These are phyloP conservation scores for Candida piceae DNA, from an alignment of 805 yeast genomes.

Conservation along the genomic window DNA sequence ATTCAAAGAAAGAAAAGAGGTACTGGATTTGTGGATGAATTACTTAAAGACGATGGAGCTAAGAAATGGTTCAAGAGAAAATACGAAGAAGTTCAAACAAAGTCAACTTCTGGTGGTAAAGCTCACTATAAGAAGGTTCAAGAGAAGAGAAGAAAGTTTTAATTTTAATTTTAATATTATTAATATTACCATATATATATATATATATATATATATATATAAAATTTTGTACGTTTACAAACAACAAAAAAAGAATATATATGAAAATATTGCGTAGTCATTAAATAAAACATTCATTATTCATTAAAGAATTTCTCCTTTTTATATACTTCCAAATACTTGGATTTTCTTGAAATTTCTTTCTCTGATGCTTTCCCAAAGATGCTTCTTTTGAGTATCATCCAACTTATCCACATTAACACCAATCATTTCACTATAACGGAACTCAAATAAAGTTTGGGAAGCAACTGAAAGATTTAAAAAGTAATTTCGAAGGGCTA, in stretches of 20 bases:
- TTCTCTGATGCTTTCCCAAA: slow-evolving; percentile 48
- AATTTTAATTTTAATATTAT: slow-evolving; percentile 1
- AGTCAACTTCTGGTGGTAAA: slow-evolving; percentile 59
- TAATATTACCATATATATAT: too few species aligned
- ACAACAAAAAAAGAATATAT: too few species aligned
- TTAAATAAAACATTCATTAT: too few species aligned
- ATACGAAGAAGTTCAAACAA: slow-evolving; percentile 71
- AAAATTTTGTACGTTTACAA: too few species aligned
- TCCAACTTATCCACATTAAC: slow-evolving; percentile 27
- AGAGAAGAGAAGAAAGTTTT: slow-evolving; percentile 51
- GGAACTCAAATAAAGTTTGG: slow-evolving; percentile 47
- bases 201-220: too few species aligned
- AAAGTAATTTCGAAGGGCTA: slow-evolving; percentile 45
- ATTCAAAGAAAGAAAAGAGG: slow-evolving; percentile 70
- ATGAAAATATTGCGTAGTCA: too few species aligned
- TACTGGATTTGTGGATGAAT: slow-evolving; percentile 72
- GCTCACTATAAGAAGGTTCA: slow-evolving; percentile 59
- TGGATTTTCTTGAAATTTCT: slow-evolving; percentile 45
- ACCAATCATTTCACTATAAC: slow-evolving; percentile 27
- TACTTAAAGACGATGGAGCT: slow-evolving; percentile 66
- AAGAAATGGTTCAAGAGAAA: slow-evolving; percentile 79
- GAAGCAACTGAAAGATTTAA: slow-evolving; percentile 52
- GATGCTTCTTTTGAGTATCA: slow-evolving; percentile 36
- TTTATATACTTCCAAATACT: slow-evolving; percentile 14
- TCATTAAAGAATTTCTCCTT: background rate